These are phyloP conservation scores for Apiospora hydei DNA, from an alignment of 2,329 filamentous ascomycete species.

Conservation along the genomic window DNA sequence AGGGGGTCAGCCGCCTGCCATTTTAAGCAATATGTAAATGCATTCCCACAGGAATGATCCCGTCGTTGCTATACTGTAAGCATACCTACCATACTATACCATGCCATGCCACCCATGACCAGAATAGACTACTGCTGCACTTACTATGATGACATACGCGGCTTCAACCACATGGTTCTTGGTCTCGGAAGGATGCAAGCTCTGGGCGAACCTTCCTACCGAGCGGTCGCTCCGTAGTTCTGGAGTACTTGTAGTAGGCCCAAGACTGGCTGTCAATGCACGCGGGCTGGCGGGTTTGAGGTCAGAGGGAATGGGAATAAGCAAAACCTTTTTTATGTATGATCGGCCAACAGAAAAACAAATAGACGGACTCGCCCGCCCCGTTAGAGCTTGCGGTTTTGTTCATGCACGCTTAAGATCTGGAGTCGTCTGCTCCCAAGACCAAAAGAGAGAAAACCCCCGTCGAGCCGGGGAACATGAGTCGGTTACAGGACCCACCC, in stretches of 20 bases:
- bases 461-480: neutral
- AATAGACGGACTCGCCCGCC: neutral
- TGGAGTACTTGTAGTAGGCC: neutral
- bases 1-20: neutral
- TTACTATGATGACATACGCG: constrained; percentile 13
- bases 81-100: neutral
- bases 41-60: neutral
- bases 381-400: constrained; percentile 13
- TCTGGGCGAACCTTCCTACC: constrained; percentile 3
- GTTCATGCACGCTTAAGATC: constrained; percentile 18
- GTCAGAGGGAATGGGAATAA: neutral
- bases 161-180: constrained; percentile 7
- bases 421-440: neutral
- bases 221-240: constrained; percentile 1
- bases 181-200: constrained; percentile 13
- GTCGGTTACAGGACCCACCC: neutral
- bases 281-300: neutral
- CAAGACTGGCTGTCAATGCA: constrained; percentile 13
- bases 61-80: neutral
- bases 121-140: neutral
- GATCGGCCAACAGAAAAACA: constrained; percentile 6
- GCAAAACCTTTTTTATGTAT: neutral
- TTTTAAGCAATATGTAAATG: neutral
- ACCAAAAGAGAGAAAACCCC: neutral
- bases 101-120: neutral